Evolutionary conservation across 2,329 filamentous ascomycete species (phyloP), one percentile per base, ranked within the genome.

Genomic region (Colletotrichum coccodes): DNA sequence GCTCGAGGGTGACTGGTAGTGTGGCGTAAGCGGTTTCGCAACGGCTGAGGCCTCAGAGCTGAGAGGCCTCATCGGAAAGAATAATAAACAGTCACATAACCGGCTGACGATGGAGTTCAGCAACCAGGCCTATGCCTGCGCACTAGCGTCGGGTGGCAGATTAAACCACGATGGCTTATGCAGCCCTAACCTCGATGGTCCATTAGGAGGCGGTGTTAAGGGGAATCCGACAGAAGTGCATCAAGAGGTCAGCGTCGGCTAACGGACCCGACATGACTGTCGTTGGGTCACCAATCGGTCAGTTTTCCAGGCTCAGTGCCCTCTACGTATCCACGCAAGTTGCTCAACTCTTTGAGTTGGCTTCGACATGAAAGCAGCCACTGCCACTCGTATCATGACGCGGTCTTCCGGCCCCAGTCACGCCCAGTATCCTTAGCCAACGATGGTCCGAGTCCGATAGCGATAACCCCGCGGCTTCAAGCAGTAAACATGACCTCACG

Each of bases 121-220:
- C 28, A 56, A 66, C 61, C 38, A n/a, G 66, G 66, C 64, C 46
- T 36, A 63, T 68, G 64, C 68, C 60, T 68, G 54, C 47, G 12
- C n/a, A 46, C 54, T 68, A 68, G 66, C 62, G 60, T 38, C 60
- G 59, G 68, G 68, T 64, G 36, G 59, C 44, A 49, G 64, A 53
- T 67, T 60, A 40, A 46, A 53, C 60, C 61, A 44, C 68, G 50
- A 68, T 68, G 64, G 59, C 64, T 64, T 64, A 70, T 70, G 68
- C 68, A 70, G 68, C 68, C 64, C 68, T 70, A 70, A 62, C 38
- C 53, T 40, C 54, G 30, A 47, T 53, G 47, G n/a, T 40, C 54
- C 53, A 44, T 65, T 36, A 68, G 54, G 28, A 66, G 50, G 26
- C 65, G 47, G 53, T 64, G 40, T 60, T 40, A 50, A 60, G 47